A percentile compares a stretch with the other conserved stretches of the same genome.
Evolutionary conservation across 2,329 filamentous ascomycete genomes (phyloP).

Genomic region (Penicillium sp.): DNA sequence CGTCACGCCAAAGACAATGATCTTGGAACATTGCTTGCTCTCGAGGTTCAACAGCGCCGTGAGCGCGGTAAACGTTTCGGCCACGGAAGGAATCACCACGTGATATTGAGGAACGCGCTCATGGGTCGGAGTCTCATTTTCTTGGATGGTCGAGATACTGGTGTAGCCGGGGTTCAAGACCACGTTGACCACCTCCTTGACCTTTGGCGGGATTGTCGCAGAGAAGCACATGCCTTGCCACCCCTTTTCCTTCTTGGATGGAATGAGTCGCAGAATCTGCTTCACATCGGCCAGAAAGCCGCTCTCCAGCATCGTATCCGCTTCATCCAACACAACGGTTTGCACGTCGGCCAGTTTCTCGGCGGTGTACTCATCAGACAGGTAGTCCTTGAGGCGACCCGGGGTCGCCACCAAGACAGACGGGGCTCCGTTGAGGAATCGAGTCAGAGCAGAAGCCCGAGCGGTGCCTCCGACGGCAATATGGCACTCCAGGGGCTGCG

Average conservation of each 20-base stretch:
- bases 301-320: constrained; percentile 29
- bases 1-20: constrained; percentile 78
- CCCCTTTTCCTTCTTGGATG: constrained; percentile 45
- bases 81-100: constrained; percentile 40
- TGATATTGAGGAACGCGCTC: constrained; percentile 47
- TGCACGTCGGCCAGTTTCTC: constrained; percentile 44
- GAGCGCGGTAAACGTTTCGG: constrained; percentile 43
- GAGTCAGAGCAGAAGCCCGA: constrained; percentile 21
- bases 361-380: constrained; percentile 38
- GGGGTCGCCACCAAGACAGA: constrained; percentile 45
- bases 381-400: constrained; percentile 44
- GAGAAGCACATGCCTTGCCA: constrained; percentile 69
- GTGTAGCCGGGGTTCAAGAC: constrained; percentile 62
- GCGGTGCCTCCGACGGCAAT: constrained; percentile 41
- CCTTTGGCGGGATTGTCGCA: constrained; percentile 77
- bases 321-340: constrained; percentile 46
- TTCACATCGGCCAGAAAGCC: constrained; percentile 48
- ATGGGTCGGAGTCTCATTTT: constrained; percentile 72
- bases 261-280: constrained; percentile 47
- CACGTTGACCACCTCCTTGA: constrained; percentile 67
- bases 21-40: constrained; percentile 59
- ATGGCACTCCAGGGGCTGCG: constrained; percentile 37
- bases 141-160: constrained; percentile 75
- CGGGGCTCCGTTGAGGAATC: constrained; percentile 26
- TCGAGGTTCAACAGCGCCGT: constrained; percentile 43